phyloP scores from a whole-genome alignment of 345 rosid species.

The Salix brachista region DNA sequence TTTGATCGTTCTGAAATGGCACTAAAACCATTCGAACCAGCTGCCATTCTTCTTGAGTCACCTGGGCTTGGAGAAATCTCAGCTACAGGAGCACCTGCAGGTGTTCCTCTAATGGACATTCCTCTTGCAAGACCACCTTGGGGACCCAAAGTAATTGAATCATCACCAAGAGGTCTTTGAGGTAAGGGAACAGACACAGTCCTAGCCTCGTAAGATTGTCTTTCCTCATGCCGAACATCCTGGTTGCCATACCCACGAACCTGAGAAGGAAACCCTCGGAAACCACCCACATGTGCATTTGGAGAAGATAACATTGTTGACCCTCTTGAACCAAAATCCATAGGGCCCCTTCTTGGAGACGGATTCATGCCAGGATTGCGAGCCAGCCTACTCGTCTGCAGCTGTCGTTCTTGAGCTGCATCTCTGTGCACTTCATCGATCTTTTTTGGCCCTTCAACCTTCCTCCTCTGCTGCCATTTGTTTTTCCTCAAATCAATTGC shows the following conservation, averaged over 20 bases:
- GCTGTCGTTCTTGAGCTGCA: constrained; percentile 94
- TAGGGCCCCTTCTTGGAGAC: constrained; percentile 55
- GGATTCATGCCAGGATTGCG: constrained; percentile 61
- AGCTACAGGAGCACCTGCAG: constrained; percentile 33
- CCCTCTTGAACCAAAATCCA: constrained; percentile 76
- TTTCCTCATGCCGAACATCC: constrained; percentile 74
- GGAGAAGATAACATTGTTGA: constrained; percentile 64
- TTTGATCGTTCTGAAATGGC: constrained; percentile 36
- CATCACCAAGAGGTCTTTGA: constrained; percentile 65
- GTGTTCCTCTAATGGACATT: constrained; percentile 69
- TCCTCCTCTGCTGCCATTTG: constrained; percentile 97
- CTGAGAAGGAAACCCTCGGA: constrained; percentile 60
- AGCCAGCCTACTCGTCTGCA: constrained; percentile 63
- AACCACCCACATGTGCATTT: constrained; percentile 60
- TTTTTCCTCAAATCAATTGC: constrained; percentile 80
- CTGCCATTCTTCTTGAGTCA: constrained; percentile 54
- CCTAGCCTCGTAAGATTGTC: constrained; percentile 66
- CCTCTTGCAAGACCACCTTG: constrained; percentile 98
- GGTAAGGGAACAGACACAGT: constrained; percentile 67
- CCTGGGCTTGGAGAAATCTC: constrained; percentile 47
- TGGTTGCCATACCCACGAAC: constrained; percentile 59
- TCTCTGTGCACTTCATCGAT: constrained; percentile 97
- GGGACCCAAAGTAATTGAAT: constrained; percentile 82
- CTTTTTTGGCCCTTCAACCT: constrained; percentile 99
- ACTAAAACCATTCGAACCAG: constrained; percentile 58